Evolutionary conservation across 768 basidiomycete species (phyloP).

Genomic region (Boletus rufocinnamomeus): DNA sequence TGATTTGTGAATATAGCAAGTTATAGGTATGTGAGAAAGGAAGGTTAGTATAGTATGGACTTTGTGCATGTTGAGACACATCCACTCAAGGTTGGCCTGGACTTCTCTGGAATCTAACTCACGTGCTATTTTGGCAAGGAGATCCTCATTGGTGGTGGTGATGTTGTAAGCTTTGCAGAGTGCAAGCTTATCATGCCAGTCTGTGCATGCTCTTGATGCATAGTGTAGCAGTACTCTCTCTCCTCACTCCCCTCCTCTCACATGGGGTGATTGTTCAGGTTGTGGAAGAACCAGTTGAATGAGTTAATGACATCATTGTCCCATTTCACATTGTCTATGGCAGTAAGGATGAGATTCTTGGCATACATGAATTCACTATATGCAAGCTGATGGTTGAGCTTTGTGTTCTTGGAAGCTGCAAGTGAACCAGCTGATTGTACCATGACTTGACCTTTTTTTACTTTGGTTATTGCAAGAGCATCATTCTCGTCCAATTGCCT

Average conservation of each 20-base stretch:
- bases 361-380: neutral
- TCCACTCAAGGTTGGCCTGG: neutral
- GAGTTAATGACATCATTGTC: neutral
- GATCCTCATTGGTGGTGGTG: neutral
- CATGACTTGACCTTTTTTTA: too few species aligned
- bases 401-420: too few species aligned
- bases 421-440: too few species aligned
- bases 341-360: neutral
- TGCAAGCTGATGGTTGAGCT: too few species aligned
- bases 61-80: rapidly evolving
- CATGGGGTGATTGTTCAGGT: neutral
- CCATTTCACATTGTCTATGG: neutral
- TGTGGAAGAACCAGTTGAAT: neutral
- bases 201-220: rapidly evolving
- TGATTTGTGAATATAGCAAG: neutral
- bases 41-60: neutral
- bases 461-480: too few species aligned
- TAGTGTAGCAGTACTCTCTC: neutral
- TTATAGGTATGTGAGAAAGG: too few species aligned
- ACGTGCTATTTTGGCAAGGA: neutral
- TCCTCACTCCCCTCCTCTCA: neutral
- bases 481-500: too few species aligned
- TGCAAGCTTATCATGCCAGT: neutral
- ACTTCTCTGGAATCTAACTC: neutral
- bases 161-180: neutral